Evolutionary conservation across 2,329 filamentous ascomycete species (phyloP), one percentile per base, ranked within the genome.

Genomic region (Phyllosticta citrichinensis): DNA sequence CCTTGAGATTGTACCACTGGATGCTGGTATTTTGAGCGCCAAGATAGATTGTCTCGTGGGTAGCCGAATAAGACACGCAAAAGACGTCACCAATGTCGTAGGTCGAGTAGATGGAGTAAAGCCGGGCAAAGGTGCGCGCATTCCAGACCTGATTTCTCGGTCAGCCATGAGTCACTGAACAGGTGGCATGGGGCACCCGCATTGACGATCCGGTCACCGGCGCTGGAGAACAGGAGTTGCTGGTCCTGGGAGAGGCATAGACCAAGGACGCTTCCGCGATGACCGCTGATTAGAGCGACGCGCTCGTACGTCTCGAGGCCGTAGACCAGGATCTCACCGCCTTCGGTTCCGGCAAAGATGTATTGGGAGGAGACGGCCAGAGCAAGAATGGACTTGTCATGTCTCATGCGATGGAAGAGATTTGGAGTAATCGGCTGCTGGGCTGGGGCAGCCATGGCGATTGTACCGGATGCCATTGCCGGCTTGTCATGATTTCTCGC

Each of bases 61-160:
- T 82, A 6, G 85, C 77, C 3, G 91, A 96, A 73, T 96, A 97
- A 1, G 87, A 88, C n/a, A 96, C 87, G 67, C 91, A 96, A 73
- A 97, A 97, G 62, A 99, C 85, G 76, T 99, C 94, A 63, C 94
- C 94, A 51, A 96, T 89, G 68, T 97, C 94, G 74, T 96, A 93
- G 56, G 87, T 87, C 64, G 91, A 95, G 78, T 96, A 96, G 64
- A 97, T 89, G 64, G 94, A 91, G 76, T 92, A 94, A 0, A 94
- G 80, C 27, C 88, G 86, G 61, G 82, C 83, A 72, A 96, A 86
- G 5, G 85, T 87, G 52, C 79, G 81, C 1, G 92, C 89, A 67
- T 86, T 87, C 94, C 94, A 99, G 52, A 96, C 79, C 81, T 83
- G 63, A 30, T 22, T 22, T 8, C 55, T 57, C 55, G 51, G 58